Conservation (phyloP, 768 basidiomycete species). For the Termitomyces heimii region DNA sequence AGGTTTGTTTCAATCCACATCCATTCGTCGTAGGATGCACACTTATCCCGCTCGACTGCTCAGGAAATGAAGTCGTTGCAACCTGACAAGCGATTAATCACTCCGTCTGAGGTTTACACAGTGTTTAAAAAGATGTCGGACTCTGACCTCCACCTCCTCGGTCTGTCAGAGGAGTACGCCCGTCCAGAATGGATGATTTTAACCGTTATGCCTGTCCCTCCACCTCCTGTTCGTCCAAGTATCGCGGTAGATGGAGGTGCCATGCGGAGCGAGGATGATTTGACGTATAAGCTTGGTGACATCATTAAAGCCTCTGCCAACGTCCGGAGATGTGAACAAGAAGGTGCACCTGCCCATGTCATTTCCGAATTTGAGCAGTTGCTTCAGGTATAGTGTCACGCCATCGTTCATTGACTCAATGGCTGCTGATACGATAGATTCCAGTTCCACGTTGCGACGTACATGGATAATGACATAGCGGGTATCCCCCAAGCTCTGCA, state of each 20-base stretch:
- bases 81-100: conserved; percentile 77
- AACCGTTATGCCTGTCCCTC: conserved; percentile 95
- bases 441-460: conserved; percentile 97
- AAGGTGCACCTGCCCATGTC: conserved; percentile 94
- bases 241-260: conserved; percentile 96
- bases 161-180: conserved; percentile 92
- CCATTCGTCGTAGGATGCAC: not conserved
- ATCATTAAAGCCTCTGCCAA: conserved; percentile 94
- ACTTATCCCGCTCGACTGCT: conserved; percentile 3
- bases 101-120: conserved; percentile 85
- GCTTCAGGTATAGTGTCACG: conserved; percentile 59
- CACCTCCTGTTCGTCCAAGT: conserved; percentile 95
- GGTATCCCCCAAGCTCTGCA: conserved; percentile 97
- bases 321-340: conserved; percentile 88
- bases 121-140: conserved; percentile 96
- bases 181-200: conserved; percentile 99
- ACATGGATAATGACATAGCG: conserved; percentile 99
- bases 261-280: conserved; percentile 95
- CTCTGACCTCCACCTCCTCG: conserved; percentile 81
- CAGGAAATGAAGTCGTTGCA: conserved; percentile 79
- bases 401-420: not conserved
- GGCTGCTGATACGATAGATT: not conserved
- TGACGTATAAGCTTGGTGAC: conserved; percentile 97
- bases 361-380: conserved; percentile 95
- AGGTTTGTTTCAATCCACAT: conserved; percentile 49